phyloP scores from a whole-genome alignment of 2,329 filamentous ascomycete genomes.

The Simplicillium aogashimaense region DNA sequence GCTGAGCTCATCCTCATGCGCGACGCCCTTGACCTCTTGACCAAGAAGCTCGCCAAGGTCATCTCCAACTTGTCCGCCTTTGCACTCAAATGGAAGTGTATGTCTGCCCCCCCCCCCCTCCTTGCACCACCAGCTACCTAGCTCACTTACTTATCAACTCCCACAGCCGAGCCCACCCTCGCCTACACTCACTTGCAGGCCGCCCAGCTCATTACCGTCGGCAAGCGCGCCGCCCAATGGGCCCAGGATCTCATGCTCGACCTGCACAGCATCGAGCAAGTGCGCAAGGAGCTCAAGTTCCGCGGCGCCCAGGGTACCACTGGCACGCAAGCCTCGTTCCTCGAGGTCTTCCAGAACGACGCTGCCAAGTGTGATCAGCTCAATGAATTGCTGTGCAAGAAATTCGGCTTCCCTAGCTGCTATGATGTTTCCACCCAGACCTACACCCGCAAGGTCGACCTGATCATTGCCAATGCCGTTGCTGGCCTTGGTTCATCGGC shows the following conservation, averaged over 20 bases:
- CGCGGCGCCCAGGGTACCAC: constrained; percentile 62
- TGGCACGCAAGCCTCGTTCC: constrained; percentile 69
- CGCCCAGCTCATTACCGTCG: constrained; percentile 53
- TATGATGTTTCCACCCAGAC: constrained; percentile 57
- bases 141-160: not conserved
- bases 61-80: constrained; percentile 66
- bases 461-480: constrained; percentile 72
- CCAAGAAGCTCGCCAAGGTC: constrained; percentile 69
- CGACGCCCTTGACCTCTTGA: constrained; percentile 60
- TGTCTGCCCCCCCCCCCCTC: constrained; percentile 6
- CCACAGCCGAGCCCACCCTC: constrained; percentile 48
- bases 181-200: constrained; percentile 68
- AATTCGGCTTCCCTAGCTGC: constrained; percentile 39
- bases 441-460: constrained; percentile 70
- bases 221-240: constrained; percentile 63
- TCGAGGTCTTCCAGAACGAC: constrained; percentile 34
- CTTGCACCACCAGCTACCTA: not conserved
- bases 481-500: constrained; percentile 70
- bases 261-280: constrained; percentile 61
- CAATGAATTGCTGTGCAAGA: constrained; percentile 45
- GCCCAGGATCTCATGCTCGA: constrained; percentile 57
- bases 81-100: constrained; percentile 59
- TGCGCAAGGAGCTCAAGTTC: constrained; percentile 60
- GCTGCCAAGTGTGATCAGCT: constrained; percentile 39
- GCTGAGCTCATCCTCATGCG: constrained; percentile 62